phyloP scores from a whole-genome alignment of 768 basidiomycete genomes.

The Tylopilus sp. region DNA sequence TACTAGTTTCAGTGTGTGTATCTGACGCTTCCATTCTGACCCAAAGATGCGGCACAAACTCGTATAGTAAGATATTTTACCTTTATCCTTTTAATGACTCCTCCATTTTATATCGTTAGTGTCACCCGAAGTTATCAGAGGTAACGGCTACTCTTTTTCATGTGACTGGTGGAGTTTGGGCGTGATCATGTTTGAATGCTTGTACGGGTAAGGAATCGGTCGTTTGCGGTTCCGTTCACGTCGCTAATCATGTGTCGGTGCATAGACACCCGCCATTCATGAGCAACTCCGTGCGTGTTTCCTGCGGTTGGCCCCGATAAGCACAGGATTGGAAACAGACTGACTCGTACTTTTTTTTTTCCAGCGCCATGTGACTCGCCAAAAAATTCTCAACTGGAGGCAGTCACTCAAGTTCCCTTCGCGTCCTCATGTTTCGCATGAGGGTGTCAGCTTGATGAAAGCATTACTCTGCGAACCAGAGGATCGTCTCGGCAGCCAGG shows the following conservation, averaged over 20 bases:
- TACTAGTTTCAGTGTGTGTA: slow-evolving; percentile 8
- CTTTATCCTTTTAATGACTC: slow-evolving; percentile 24
- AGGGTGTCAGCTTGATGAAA: slow-evolving; percentile 85
- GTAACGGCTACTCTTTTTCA: slow-evolving; percentile 89
- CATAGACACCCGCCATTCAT: slow-evolving; percentile 91
- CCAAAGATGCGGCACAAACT: slow-evolving; percentile 77
- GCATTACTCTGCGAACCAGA: slow-evolving; percentile 93
- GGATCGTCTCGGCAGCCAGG: slow-evolving; percentile 83
- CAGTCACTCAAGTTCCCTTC: slow-evolving; percentile 84
- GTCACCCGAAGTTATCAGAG: slow-evolving; percentile 88
- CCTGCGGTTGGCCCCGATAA: slow-evolving; percentile 15
- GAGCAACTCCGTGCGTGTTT: slow-evolving; percentile 73
- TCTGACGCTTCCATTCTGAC: slow-evolving; percentile 32
- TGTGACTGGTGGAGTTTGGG: slow-evolving; percentile 99
- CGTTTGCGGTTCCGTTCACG: slow-evolving; percentile 24
- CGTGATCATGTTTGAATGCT: slow-evolving; percentile 93
- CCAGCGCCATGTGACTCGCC: slow-evolving; percentile 88
- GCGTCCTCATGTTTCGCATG: slow-evolving; percentile 79
- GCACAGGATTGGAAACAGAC: slow-evolving; percentile 19
- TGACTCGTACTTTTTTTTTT: slow-evolving; percentile 12
- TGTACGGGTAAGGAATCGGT: slow-evolving; percentile 70
- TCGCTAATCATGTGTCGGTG: slow-evolving; percentile 21
- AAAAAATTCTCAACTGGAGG: slow-evolving; percentile 97
- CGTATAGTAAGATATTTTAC: slow-evolving; percentile 63
- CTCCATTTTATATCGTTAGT: slow-evolving; percentile 44